A percentile compares a stretch with the other conserved stretches of the same genome.
Evolutionary conservation across 768 basidiomycete genomes (phyloP).

Genomic region (Boletus rubroflammeus): DNA sequence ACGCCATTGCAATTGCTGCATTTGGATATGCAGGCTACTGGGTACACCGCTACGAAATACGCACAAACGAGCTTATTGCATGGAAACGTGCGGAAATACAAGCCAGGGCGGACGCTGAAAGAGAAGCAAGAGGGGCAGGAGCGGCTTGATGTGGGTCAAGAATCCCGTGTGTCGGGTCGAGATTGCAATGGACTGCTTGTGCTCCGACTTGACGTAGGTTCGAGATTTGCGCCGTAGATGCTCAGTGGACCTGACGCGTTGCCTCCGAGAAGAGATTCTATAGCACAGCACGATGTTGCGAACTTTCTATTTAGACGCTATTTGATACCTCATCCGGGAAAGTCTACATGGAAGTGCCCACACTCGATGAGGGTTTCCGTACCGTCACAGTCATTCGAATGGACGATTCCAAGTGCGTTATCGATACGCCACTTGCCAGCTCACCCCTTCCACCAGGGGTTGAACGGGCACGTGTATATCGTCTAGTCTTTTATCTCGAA

Average conservation of each 20-base stretch:
- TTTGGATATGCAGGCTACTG: constrained; percentile 78
- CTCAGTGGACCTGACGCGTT: constrained; percentile 6
- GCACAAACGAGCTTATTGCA: constrained; percentile 57
- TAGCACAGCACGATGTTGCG: constrained; percentile 6
- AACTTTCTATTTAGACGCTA: constrained; percentile 18
- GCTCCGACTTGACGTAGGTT: constrained; percentile 19
- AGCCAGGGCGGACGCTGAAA: constrained; percentile 35
- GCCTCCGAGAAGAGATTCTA: constrained; percentile 5
- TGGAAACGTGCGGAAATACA: constrained; percentile 63
- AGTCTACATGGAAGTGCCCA: not conserved
- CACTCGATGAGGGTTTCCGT: not conserved
- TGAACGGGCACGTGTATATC: not conserved
- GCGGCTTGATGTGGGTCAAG: constrained; percentile 19
- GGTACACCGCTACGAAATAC: constrained; percentile 63
- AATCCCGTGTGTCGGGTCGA: not conserved
- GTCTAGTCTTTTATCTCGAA: not conserved
- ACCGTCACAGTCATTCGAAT: constrained; percentile 1
- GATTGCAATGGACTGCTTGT: not conserved
- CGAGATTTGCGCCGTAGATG: constrained; percentile 5
- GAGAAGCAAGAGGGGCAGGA: constrained; percentile 15
- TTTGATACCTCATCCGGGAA: constrained; percentile 8
- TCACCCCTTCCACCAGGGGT: not conserved
- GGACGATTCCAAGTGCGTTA: not conserved
- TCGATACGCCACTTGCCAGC: not conserved
- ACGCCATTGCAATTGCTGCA: constrained; percentile 60